Base-by-base conservation (phyloP, 176 grass and related monocot species). In the Juncus effusus region DNA sequence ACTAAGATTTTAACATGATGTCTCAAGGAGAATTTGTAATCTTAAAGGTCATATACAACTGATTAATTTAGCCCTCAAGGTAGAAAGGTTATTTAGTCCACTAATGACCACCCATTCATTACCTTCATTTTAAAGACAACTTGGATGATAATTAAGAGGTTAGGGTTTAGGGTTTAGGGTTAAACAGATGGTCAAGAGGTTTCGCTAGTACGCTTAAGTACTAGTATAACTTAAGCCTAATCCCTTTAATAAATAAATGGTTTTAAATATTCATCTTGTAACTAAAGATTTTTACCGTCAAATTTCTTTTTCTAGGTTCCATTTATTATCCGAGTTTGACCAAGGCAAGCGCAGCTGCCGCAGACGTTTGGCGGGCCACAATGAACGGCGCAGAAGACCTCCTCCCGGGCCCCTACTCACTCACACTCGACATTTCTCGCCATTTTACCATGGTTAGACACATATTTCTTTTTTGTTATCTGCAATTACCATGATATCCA, bases 241-340 rank as follows among this genome's bases (percentile, higher is more conserved):
- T 45, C 36, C 3, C 12, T 60, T 37, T 51, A 9, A 8, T 65
- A 56, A 58, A 28, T 28, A 28, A 16, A 68, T 77, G 39, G 0
- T 42, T 16, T 60, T 28, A 28, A 28, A 28, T 28, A 28, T 28
- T 28, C 19, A 28, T 28, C 19, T 28, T 28, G 1, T 28, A 28
- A 28, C 19, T 28, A 28, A 28, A 28, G 19, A 28, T 28, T 28
- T 28, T 1, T 28, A 28, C 19, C 19, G 19, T 28, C 19, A 28
- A 28, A 28, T 28, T 28, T 28, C 19, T 28, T 28, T 15, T 15
- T 4, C 10, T 58, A 78, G 75, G 64, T 78, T 78, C 54, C 75
- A 78, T 16, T 16, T 60, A 36, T 13, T 78, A 54, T 67, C 75
- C 11, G 75, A 78, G 59, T 78, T 78, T 78, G 75, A 78, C 75